Base-by-base conservation (phyloP, 2,329 filamentous ascomycete genomes). In the Rachicladosporium sp. region DNA sequence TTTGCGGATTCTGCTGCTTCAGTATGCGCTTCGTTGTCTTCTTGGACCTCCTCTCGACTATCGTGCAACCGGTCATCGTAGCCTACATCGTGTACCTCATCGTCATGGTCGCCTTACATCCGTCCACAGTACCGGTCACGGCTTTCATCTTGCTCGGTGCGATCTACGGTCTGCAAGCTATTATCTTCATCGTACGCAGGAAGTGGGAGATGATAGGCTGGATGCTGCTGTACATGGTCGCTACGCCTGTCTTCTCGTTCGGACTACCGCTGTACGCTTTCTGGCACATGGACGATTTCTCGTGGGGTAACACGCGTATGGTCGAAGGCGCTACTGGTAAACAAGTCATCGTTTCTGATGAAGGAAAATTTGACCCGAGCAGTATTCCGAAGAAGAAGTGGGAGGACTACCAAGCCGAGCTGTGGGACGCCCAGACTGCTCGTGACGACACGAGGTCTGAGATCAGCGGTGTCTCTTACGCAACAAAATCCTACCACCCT, bases 121-220 rank as follows among this genome's bases (percentile, higher is more conserved):
- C 76, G 0, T 72, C 67, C 2, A 68, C 80, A 4, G 70, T 96
- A 5, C 89, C 89, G 0, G 64, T 89, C 42, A 93, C 83, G 1
- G 80, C 91, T 1, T 93, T 98, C 59, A 75, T 98, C 56, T 70
- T 98, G 36, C 74, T 98, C 7, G 91, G 76, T 54, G 89, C 83
- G n/a, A 91, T 98, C 53, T 98, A 96, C 60, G 91, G 91, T 76
- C 68, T 98, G 10, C 91, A 98, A 56, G 89, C 84, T 33, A 80
- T 96, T 57, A 95, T 98, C 61, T 98, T 98, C 69, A 94, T 96
- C 54, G 57, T 95, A 41, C 82, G 86, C 43, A 82, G 89, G 55
- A 95, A 95, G 68, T 98, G 91, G 91, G 89, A 98, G 61, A 96
- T 96, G 89, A 82, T 98, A 51, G 91, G 89, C 29, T 98, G 91